These are phyloP conservation scores for Vairimorpha necatrix DNA, from an alignment of 371 early-diverging fungal genomes.

Conservation along the genomic window DNA sequence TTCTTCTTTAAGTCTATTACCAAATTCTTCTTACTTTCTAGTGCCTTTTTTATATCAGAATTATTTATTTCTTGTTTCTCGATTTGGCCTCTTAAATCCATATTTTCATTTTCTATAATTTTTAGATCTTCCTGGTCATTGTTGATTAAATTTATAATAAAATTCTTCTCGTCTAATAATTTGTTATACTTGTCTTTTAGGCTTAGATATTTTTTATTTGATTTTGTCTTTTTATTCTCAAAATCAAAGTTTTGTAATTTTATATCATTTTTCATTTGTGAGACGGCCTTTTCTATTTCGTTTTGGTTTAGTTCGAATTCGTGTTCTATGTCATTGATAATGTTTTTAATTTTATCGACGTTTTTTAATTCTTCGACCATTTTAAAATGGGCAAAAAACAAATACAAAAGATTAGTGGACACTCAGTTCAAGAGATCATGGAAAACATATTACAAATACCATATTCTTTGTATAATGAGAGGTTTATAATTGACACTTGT, in stretches of 20 bases:
- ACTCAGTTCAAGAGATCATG: too few species aligned
- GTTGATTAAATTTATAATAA: background rate
- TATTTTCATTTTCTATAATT: conserved; percentile 24
- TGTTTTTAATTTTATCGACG: background rate
- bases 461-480: too few species aligned
- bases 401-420: too few species aligned
- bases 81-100: conserved; percentile 42
- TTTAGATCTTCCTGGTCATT: conserved; percentile 5
- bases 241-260: background rate
- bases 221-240: conserved; percentile 2
- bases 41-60: background rate
- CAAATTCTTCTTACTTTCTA: conserved; percentile 15
- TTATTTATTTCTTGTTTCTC: conserved; percentile 28
- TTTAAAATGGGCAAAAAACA: too few species aligned
- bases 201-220: background rate
- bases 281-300: background rate
- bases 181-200: conserved; percentile 27
- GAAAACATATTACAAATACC: too few species aligned
- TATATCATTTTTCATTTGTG: background rate
- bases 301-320: conserved; percentile 1
- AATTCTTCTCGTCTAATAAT: conserved; percentile 24
- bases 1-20: conserved; percentile 12
- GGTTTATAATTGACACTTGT: too few species aligned
- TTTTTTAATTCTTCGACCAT: conserved; percentile 1
- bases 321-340: background rate